Conservation (phyloP, 768 basidiomycete species). For the Udeniomyces megalosporus region DNA sequence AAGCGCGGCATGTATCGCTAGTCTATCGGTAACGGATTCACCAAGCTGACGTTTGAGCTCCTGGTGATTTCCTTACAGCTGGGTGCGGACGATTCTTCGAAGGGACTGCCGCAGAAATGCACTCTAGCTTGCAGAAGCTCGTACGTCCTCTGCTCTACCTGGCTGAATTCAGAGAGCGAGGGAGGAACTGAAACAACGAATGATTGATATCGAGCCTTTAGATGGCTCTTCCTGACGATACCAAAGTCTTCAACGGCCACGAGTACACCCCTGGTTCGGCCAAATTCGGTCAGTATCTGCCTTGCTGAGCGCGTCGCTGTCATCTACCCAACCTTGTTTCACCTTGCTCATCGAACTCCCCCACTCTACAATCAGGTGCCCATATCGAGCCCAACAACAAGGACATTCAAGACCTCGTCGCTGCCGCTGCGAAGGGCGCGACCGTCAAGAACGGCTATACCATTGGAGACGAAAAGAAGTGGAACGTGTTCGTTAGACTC, state of each 20-base stretch:
- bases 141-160: background rate
- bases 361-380: background rate
- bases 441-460: slow-evolving; percentile 7
- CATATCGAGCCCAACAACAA: slow-evolving; percentile 11
- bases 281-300: background rate
- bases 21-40: background rate
- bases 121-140: slow-evolving; percentile 7
- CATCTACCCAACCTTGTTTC: background rate
- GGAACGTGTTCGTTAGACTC: slow-evolving; percentile 13
- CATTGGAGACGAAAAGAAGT: slow-evolving; percentile 15
- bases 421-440: slow-evolving; percentile 1
- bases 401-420: background rate
- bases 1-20: background rate
- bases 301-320: background rate
- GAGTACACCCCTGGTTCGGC: slow-evolving; percentile 13
- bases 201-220: background rate
- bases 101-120: slow-evolving; percentile 12
- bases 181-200: background rate
- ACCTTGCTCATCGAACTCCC: background rate
- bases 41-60: background rate
- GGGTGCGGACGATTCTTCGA: slow-evolving; percentile 16
- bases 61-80: background rate
- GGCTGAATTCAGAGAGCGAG: background rate
- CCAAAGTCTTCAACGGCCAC: slow-evolving; percentile 10
- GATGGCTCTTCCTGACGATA: slow-evolving; percentile 13